Base-by-base conservation (phyloP, 208 protist species). In the Pavlovales sp. region DNA sequence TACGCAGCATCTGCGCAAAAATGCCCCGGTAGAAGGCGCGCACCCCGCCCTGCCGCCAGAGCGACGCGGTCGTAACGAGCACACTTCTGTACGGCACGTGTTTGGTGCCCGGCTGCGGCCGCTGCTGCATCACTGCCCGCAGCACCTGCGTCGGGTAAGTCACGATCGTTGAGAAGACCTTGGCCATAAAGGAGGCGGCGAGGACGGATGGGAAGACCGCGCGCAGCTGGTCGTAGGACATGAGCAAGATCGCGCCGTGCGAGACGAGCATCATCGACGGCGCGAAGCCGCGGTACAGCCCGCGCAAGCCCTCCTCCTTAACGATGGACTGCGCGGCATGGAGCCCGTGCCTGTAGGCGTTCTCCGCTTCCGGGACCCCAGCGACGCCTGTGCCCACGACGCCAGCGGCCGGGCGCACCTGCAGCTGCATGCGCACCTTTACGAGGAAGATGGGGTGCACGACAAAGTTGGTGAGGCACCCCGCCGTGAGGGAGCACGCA, bases 191-290 rank as follows among this genome's bases (percentile, higher is more conserved):
- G 75, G 75, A 41, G 7, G 75, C 37, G 11, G 75, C 14, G 75
- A 79, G 75, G 28, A 41, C 37, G n/a, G 75, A 41, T 22, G 34
- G 40, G 77, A 8, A 77, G 34, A 32, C 20, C 0, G 0, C 0
- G 2, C 66, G 66, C 36, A 41, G 0, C 32, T 86, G 82, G 34
- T 86, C 82, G 66, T 86, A 86, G 11, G 38, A 30, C 22, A 86
- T 26, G 34, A 86, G 66, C 82, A 75, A 57, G n/a, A 86, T 42
- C 22, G 82, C 26, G 32, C 82, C 82, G 66, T 86, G 82, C 66
- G 82, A 86, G 57, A 86, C 82, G 22, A 86, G 66, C 14, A 86
- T 34, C 44, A 86, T 44, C 39, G 82, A 86, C 82, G 82, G 82
- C 36, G 41, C 82, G 66, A 86, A 41, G 10, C 82, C 82, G 0